Evolutionary conservation across 345 rosid species (phyloP), one percentile per base, ranked within the genome.

Genomic region (Alliaria petiolata): DNA sequence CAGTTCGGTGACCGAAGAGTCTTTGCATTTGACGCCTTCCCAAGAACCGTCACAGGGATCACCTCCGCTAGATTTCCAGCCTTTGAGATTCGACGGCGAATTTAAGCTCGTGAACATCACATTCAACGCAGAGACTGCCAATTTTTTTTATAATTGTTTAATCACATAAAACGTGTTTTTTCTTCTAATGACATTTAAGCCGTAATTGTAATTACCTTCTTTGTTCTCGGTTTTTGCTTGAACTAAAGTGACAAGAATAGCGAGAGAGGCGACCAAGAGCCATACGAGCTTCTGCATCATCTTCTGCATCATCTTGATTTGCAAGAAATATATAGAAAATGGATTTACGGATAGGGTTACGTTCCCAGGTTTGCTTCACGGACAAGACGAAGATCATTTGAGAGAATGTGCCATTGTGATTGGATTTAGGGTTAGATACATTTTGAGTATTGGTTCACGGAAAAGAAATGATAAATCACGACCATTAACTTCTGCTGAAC

Each of bases 1-100:
- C 97, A 95, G 83, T 83, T 89, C 83, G n/a, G 86, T 83, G 49
- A 95, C 87, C 12, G 89, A 77, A 9, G 95, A 85, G 76, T 87
- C 93, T 25, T 88, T 78, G 88, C 99, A 95, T 70, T 74, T 79
- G 55, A 95, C 84, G 50, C 97, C 97, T 79, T 86, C 81, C 97
- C 99, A 95, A 20, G 88, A 77, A 47, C 83, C 87, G 1, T 81
- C 88, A 49, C 98, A 93, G 34, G 97, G 97, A 77, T 91, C 96
- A n/a, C 99, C 97, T 4, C 97, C 97, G 39, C 70, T 75, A 38
- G 88, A 30, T 83, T 82, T 70, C 98, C 99, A 95, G 9, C 90
- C 92, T 57, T 55, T 83, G 53, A 95, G 74, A 67, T 79, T 67
- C 8, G 95, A 80, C 39, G 95, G 91, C 11, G 91, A 85, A 71